These are phyloP conservation scores for Taiwanofungus camphoratus DNA, from an alignment of 1,284 basidiomycete genomes.

Conservation along the genomic window DNA sequence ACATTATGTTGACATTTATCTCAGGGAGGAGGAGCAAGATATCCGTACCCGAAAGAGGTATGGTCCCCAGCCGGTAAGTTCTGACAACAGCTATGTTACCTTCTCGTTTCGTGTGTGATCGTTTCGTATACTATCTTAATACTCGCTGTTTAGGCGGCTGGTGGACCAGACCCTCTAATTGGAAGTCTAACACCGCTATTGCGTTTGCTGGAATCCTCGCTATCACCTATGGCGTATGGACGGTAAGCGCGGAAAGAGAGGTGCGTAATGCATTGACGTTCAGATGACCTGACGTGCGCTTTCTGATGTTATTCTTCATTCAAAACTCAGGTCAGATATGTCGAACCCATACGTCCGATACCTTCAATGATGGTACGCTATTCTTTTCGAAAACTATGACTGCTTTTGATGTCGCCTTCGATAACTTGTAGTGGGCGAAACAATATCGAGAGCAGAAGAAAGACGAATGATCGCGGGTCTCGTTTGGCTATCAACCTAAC, in stretches of 20 bases:
- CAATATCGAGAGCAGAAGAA: constrained; percentile 22
- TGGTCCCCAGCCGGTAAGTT: constrained; percentile 62
- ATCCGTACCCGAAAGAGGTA: constrained; percentile 66
- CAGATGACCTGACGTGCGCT: too few species aligned
- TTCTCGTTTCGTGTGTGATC: too few species aligned
- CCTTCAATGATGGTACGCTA: constrained; percentile 57
- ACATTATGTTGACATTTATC: background rate
- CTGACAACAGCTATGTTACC: background rate
- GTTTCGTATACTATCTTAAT: background rate
- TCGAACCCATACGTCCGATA: constrained; percentile 48
- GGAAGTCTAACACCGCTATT: constrained; percentile 63
- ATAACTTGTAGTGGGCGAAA: constrained; percentile 28
- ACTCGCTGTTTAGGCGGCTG: constrained; percentile 51
- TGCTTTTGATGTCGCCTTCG: background rate
- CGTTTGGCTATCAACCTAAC: too few species aligned
- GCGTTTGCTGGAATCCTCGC: constrained; percentile 52
- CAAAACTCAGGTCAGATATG: constrained; percentile 23
- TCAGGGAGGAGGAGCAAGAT: constrained; percentile 62
- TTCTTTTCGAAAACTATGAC: background rate
- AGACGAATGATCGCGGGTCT: too few species aligned
- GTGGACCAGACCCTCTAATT: constrained; percentile 69
- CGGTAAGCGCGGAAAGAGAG: constrained; percentile 58
- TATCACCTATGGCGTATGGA: constrained; percentile 54
- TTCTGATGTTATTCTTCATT: too few species aligned
- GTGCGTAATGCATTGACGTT: constrained; percentile 34